Evolutionary conservation across 1,284 basidiomycete species (phyloP), one percentile per base, ranked within the genome.

Genomic region (Malassezia yamatoensis): DNA sequence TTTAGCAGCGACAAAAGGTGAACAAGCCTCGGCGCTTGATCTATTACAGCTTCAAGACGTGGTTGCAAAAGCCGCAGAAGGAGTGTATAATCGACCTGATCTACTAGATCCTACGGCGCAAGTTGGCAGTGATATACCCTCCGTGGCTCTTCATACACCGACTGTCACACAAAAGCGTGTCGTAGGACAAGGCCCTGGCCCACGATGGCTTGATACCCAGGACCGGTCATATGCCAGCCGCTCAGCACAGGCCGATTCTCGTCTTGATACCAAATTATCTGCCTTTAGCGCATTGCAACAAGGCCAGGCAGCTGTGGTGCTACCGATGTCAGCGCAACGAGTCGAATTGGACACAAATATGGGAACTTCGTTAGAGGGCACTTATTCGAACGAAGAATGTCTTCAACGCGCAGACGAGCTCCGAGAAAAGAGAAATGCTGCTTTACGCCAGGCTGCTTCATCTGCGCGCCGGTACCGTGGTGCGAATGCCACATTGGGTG

Each of bases 11-110:
- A 69, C 70, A 5, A 61, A 65, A 37, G 71, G 69, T 2, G 49
- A 64, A 33, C 63, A 70, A 42, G 66, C 70, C 38, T 65, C 70
- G 2, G 63, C 65, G 16, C 49, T 74, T 29, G 71, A 74, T 50
- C 46, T 74, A n/a, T 45, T 72, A 2, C 60, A 70, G 24, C 57
- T 74, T 39, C 49, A 65, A 41, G 52, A 51, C 7, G 48, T 63
- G 1, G 66, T 72, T 18, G 18, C 39, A 3, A 38, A 59, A 29
- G 55, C 56, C 6, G 48, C 63, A 12, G 59, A 64, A 2, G 59
- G 54, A 10, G 29, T 38, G 1, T 20, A 36, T 20, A 49, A 54
- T 18, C 36, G 55, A 4, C 58, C 67, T 2, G 70, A 72, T 34
- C 52, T 61, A 9, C 56, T 72, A 21, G 70, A 70, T 44, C 70